A percentile compares a stretch with the other conserved stretches of the same genome.
phyloP scores from a whole-genome alignment of 768 basidiomycete genomes.

The Panus rudis region DNA sequence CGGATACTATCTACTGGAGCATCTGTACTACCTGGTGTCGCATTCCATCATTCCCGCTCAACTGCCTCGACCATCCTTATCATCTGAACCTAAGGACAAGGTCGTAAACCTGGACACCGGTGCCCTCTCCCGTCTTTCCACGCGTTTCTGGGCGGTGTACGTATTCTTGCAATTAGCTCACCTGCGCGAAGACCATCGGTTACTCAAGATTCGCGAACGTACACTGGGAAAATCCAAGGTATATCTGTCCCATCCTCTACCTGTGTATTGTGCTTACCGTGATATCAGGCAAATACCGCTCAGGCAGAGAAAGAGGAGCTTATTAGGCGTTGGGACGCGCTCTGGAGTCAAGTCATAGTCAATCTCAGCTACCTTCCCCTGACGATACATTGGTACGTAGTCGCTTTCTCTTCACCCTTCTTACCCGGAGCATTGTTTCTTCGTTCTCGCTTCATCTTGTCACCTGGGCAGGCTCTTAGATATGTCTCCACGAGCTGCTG shows the following conservation, averaged over 20 bases:
- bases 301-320: constrained; percentile 49
- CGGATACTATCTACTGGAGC: constrained; percentile 73
- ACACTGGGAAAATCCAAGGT: constrained; percentile 54
- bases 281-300: constrained; percentile 27
- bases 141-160: constrained; percentile 77
- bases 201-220: constrained; percentile 49
- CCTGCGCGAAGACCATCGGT: constrained; percentile 56
- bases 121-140: constrained; percentile 60
- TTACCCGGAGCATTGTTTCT: background rate
- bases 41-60: constrained; percentile 54
- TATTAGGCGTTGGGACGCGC: constrained; percentile 52
- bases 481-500: background rate
- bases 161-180: constrained; percentile 71
- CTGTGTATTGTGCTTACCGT: background rate
- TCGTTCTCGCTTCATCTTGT: background rate
- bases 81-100: constrained; percentile 24
- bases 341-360: constrained; percentile 63
- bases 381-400: constrained; percentile 73
- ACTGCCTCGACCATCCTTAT: constrained; percentile 34
- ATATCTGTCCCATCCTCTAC: constrained; percentile 8
- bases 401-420: background rate
- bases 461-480: background rate
- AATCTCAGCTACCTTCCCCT: constrained; percentile 77
- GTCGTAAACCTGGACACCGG: constrained; percentile 39
- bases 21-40: constrained; percentile 58